A percentile compares a stretch with the other conserved stretches of the same genome.
phyloP scores from a whole-genome alignment of 495 filamentous ascomycete genomes.

The Aspergillus kassunensis region DNA sequence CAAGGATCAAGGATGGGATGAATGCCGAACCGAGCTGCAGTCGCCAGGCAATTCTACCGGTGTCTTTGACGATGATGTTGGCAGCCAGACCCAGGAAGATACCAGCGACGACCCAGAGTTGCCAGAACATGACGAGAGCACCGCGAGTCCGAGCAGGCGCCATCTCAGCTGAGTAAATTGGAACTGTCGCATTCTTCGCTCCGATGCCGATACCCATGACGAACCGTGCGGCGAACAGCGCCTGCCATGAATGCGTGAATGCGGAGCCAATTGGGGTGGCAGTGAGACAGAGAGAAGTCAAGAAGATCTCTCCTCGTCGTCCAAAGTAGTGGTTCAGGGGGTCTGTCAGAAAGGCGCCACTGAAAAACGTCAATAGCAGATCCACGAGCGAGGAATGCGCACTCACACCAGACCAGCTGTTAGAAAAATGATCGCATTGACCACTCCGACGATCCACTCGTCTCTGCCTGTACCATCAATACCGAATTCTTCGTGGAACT shows the following conservation, averaged over 20 bases:
- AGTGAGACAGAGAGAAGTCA: constrained; percentile 50
- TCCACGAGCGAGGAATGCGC: constrained; percentile 19
- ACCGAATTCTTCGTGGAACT: constrained; percentile 51
- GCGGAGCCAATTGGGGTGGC: constrained; percentile 49
- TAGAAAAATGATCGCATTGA: constrained; percentile 47
- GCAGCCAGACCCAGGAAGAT: constrained; percentile 60
- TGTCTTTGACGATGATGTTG: constrained; percentile 56
- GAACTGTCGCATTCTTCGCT: constrained; percentile 57
- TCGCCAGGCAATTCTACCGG: constrained; percentile 57
- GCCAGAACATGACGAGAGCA: constrained; percentile 65
- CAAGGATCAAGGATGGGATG: constrained; percentile 60
- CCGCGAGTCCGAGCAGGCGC: constrained; percentile 58
- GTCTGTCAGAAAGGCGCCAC: constrained; percentile 49
- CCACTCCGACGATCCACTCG: constrained; percentile 55
- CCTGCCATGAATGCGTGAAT: constrained; percentile 49
- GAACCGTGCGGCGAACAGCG: constrained; percentile 51
- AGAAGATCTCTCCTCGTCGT: constrained; percentile 53
- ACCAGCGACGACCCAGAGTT: constrained; percentile 44
- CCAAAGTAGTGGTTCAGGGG: constrained; percentile 53
- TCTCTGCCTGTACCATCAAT: constrained; percentile 42
- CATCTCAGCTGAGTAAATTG: constrained; percentile 62
- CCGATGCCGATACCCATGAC: constrained; percentile 62
- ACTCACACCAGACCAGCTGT: constrained; percentile 36
- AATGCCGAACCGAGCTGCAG: constrained; percentile 64
- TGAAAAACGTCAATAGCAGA: constrained; percentile 25